Percentiles rank a stretch among this genome's conserved stretches.
Evolutionary conservation across 2,329 filamentous ascomycete species (phyloP).

Genomic region (Cladobotryum mycophilum): DNA sequence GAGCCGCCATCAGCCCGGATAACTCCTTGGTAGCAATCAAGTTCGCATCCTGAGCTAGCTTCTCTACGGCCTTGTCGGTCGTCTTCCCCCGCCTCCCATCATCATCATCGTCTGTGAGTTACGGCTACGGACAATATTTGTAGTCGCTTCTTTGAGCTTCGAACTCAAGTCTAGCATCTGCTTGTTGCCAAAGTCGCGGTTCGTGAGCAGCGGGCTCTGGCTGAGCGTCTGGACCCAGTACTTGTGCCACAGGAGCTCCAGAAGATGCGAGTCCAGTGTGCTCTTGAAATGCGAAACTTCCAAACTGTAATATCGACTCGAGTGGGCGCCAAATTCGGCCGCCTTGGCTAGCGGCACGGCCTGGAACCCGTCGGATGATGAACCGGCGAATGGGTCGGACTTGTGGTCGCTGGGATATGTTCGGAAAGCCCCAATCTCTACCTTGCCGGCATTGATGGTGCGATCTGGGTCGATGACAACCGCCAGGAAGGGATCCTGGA

Average conservation of each 20-base stretch:
- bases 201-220: slow-evolving; percentile 82
- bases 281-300: slow-evolving; percentile 94
- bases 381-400: slow-evolving; percentile 25
- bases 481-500: slow-evolving; percentile 85
- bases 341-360: slow-evolving; percentile 88
- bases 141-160: slow-evolving; percentile 66
- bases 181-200: slow-evolving; percentile 86
- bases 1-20: slow-evolving; percentile 55
- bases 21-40: slow-evolving; percentile 56
- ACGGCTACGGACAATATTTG: slow-evolving; percentile 21
- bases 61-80: slow-evolving; percentile 46
- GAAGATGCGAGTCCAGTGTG: slow-evolving; percentile 75
- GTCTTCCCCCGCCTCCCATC: slow-evolving; percentile 18
- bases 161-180: slow-evolving; percentile 83
- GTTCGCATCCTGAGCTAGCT: slow-evolving; percentile 55
- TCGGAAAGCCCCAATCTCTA: slow-evolving; percentile 94
- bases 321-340: slow-evolving; percentile 91
- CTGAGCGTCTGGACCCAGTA: slow-evolving; percentile 98
- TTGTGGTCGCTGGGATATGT: slow-evolving; percentile 77
- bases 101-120: slow-evolving; percentile 21
- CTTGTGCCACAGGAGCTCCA: slow-evolving; percentile 94
- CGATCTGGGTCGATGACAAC: slow-evolving; percentile 95
- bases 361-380: slow-evolving; percentile 53
- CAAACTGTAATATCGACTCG: slow-evolving; percentile 82
- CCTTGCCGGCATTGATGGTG: slow-evolving; percentile 88